Base-by-base conservation (phyloP, 2,329 filamentous ascomycete species). In the Dryadomyces quercivorus region DNA sequence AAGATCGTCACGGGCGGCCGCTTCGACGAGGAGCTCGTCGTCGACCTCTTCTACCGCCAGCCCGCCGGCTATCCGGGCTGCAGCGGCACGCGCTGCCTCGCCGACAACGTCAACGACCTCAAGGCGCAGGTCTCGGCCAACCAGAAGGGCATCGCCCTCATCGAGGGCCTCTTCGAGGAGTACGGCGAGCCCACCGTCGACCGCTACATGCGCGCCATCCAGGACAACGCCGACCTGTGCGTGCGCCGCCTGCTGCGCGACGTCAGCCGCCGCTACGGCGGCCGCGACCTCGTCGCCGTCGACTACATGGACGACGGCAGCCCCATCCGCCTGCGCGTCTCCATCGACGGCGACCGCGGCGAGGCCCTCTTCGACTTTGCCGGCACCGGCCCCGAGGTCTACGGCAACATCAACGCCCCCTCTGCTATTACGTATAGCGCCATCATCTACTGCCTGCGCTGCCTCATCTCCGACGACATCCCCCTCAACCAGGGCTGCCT, bases 241-340 rank as follows among this genome's bases (percentile, higher is more conserved):
- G 89, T 95, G 0, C 79, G 86, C 18, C 80, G 78, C 51, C 75
- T 94, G 5, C 74, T 94, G 31, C 89, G 85, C 63, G 73, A 79
- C 3, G 82, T 92, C n/a, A 76, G 81, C 62, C 47, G n/a, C 20
- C 55, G 57, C 22, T 88, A 89, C 60, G 76, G 81, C 59, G 84
- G 84, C 2, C 76, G 81, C 55, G 81, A 86, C n/a, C 76, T 94
- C 0, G 77, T 80, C 8, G 86, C 89, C 0, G 74, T 84, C 1
- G 88, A 95, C 63, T 88, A 84, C 70, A 93, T 94, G 86, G 89
- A 94, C 61, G 88, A 94, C 61, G 88, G 88, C 26, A 86, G 80
- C 10, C 86, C 87, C 0, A 92, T 94, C 62, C 74, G 78, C 52
- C 75, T 94, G 7, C 84, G 82, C 58, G 77, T 94, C 12, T 84